A percentile compares a stretch with the other conserved stretches of the same genome.
Evolutionary conservation across 108 stramenopile species (phyloP).

Genomic region (Nitzschia sp.): DNA sequence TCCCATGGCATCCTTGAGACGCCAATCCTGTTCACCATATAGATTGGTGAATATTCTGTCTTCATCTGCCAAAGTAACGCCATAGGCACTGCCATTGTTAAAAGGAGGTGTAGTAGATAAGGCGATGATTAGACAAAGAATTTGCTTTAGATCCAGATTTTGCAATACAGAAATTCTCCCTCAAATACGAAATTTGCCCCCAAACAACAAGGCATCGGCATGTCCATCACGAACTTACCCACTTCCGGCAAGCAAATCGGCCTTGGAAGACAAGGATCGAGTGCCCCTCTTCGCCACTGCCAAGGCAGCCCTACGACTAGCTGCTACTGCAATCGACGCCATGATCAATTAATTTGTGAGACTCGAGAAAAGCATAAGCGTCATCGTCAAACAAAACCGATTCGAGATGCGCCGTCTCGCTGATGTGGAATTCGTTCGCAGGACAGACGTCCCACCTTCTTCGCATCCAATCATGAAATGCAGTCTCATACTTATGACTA

Average conservation of each 20-base stretch:
- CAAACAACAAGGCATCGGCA: too few species aligned
- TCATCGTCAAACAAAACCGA: too few species aligned
- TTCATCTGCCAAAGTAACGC: slow-evolving; percentile 92
- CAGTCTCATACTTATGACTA: too few species aligned
- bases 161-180: slow-evolving; percentile 17
- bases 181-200: background rate
- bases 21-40: slow-evolving; percentile 99
- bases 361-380: too few species aligned
- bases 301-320: slow-evolving; percentile 20
- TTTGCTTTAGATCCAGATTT: background rate
- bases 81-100: slow-evolving; percentile 49
- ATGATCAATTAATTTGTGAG: slow-evolving; percentile 10
- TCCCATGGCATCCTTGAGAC: slow-evolving; percentile 92
- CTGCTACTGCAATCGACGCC: slow-evolving; percentile 27
- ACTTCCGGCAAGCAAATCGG: slow-evolving; percentile 50
- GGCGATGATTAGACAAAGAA: background rate
- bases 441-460: too few species aligned
- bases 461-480: too few species aligned
- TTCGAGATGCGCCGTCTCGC: too few species aligned
- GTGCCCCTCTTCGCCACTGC: slow-evolving; percentile 18
- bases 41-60: slow-evolving; percentile 99
- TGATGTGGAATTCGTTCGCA: too few species aligned
- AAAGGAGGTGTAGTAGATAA: too few species aligned
- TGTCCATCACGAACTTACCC: too few species aligned
- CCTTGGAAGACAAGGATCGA: slow-evolving; percentile 41